phyloP scores from a whole-genome alignment of 495 filamentous ascomycete genomes.

The Collariella sp. region DNA sequence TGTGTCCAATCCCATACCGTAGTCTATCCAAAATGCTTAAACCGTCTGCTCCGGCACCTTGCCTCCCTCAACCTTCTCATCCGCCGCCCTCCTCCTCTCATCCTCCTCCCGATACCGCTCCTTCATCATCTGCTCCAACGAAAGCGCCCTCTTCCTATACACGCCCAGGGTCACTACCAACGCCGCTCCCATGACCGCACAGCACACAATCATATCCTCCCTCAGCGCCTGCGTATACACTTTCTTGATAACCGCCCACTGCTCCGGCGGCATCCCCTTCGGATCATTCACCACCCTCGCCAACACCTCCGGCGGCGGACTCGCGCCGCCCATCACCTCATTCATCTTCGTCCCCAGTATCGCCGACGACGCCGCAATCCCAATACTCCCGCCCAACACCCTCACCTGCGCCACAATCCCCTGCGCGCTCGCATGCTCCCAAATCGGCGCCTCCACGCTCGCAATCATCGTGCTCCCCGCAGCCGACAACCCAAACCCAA shows the following conservation, averaged over 20 bases:
- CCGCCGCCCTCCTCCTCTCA: not conserved
- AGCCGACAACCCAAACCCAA: constrained; percentile 39
- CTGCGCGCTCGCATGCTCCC: constrained; percentile 41
- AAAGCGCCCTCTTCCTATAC: constrained; percentile 21
- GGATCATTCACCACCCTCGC: constrained; percentile 12
- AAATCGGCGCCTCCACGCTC: constrained; percentile 23
- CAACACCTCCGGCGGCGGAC: constrained; percentile 18
- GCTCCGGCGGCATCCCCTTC: constrained; percentile 1
- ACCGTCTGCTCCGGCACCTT: not conserved
- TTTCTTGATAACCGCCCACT: constrained; percentile 15
- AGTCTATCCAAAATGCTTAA: not conserved
- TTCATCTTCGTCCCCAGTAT: constrained; percentile 30
- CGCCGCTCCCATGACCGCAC: constrained; percentile 26
- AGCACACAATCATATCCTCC: constrained; percentile 33
- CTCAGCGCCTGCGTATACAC: constrained; percentile 33
- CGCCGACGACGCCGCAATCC: constrained; percentile 42
- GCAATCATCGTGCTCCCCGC: constrained; percentile 32
- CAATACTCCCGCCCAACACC: constrained; percentile 45
- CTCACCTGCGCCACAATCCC: constrained; percentile 45
- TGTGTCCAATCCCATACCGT: no score
- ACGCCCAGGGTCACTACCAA: constrained; percentile 25
- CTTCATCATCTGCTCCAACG: constrained; percentile 18
- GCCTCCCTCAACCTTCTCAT: not conserved
- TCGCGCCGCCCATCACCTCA: constrained; percentile 11
- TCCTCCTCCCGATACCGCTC: constrained; percentile 16